Percentiles rank a stretch among this genome's conserved stretches.
These are phyloP conservation scores for Daldinia loculata DNA, from an alignment of 495 filamentous ascomycete species.

Conservation along the genomic window DNA sequence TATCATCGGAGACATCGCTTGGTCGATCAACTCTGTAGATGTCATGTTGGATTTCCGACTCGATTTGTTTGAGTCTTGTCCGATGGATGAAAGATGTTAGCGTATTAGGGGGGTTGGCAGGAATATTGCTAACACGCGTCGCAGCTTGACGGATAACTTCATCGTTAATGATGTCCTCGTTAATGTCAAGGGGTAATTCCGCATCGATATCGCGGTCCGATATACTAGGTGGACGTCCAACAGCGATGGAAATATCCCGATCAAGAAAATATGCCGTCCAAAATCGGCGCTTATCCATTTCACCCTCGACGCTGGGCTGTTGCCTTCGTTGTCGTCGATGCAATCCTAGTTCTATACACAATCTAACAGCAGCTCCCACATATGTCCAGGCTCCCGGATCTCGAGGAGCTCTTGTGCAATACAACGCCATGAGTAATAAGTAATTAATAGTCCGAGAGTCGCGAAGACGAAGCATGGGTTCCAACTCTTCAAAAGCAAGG, in stretches of 20 bases:
- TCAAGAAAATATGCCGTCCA: constrained; percentile 66
- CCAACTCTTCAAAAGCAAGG: constrained; percentile 40
- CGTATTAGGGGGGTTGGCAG: constrained; percentile 50
- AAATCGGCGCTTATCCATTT: constrained; percentile 62
- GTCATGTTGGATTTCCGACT: constrained; percentile 64
- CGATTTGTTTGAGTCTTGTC: constrained; percentile 60
- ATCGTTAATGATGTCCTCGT: constrained; percentile 59
- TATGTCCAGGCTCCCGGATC: constrained; percentile 47
- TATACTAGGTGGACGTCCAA: constrained; percentile 63
- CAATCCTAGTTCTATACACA: constrained; percentile 64
- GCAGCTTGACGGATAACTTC: constrained; percentile 48
- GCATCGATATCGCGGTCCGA: constrained; percentile 64
- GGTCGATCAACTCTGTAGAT: constrained; percentile 64
- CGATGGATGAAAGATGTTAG: constrained; percentile 62
- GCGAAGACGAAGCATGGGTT: constrained; percentile 40
- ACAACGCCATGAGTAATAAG: constrained; percentile 43
- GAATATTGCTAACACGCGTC: constrained; percentile 39
- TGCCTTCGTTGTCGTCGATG: constrained; percentile 59
- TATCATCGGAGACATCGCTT: constrained; percentile 38
- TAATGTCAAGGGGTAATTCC: constrained; percentile 55
- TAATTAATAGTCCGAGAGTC: constrained; percentile 47
- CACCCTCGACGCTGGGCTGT: constrained; percentile 55
- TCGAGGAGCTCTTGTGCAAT: constrained; percentile 44
- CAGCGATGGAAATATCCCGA: constrained; percentile 60
- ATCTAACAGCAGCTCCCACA: constrained; percentile 61